Evolutionary conservation across 805 yeast species (phyloP), one percentile per base, ranked within the genome.

Genomic region (Yamadazyma philogaea): DNA sequence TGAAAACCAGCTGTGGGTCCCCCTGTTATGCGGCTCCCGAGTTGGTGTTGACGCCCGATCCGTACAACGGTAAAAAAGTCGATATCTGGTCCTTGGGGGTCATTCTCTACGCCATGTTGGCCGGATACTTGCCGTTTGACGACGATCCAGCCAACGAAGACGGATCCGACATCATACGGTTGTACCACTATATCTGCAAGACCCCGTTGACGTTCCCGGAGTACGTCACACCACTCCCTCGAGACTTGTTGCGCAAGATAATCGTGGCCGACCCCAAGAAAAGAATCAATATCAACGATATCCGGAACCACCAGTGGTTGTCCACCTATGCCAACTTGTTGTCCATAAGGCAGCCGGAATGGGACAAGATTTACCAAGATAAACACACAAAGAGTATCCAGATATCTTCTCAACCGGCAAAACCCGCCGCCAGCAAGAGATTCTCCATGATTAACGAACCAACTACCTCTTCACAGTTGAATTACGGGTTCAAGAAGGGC

Each of bases 11-110:
- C 28, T 91, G 99, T 63, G 99, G 99, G 1, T 87, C 96, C 2
- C 99, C 99, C 1, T 91, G 99, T 62, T 91, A 91, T 63, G 99
- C 99, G 0, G 99, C 99, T 1, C 99, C 99, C 0, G 99, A 93
- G 60, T 68, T 93, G 44, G 99, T 93, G 3, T 83, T 89, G 22
- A 84, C 91, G 10, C 87, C 82, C 49, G 77, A 81, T 41, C 89
- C 95, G 12, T 93, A 93, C 60, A 88, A 86, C 52, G 97, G 96
- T 17, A 78, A 88, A 48, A 89, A 88, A 63, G 97, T 88, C 24
- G 99, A 93, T 64, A 84, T 90, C 33, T 93, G 99, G 99, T 87
- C 96, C 0, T 81, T 96, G 55, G 99, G 99, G 46, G 90, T 93
- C 21, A 93, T 93, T 41, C 67, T 93, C 33, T 93, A 89, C 59